Percentiles rank a stretch among this genome's conserved stretches.
Conservation (phyloP, 176 grass and related monocot species). For the Aegilops bicornis region DNA sequence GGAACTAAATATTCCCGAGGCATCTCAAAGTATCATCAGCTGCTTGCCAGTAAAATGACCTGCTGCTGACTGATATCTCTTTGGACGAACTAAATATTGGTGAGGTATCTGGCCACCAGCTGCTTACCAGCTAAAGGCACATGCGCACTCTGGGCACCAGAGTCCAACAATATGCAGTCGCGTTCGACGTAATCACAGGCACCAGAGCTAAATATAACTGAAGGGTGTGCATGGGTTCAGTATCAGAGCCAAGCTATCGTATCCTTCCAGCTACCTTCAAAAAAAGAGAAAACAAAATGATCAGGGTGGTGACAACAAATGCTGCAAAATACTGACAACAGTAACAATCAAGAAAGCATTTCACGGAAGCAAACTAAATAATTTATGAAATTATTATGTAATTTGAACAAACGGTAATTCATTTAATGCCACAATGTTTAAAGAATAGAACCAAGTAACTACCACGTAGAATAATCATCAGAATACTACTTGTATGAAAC, state of each 20-base stretch:
- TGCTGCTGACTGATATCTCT: conserved; percentile 4
- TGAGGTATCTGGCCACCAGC: neutral
- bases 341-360: conserved; percentile 4
- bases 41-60: conserved; percentile 18
- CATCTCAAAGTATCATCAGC: conserved; percentile 25
- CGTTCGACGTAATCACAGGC: conserved; percentile 18
- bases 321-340: neutral
- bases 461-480: conserved; percentile 1
- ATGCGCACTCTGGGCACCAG: neutral
- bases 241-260: conserved; percentile 28
- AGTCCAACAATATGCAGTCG: conserved; percentile 28
- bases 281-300: conserved; percentile 14
- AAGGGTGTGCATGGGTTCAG: neutral
- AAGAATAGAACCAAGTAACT: neutral
- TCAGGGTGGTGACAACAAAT: conserved; percentile 12
- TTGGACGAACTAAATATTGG: conserved; percentile 11
- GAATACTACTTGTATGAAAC: neutral
- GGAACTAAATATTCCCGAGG: conserved; percentile 10
- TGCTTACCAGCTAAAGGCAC: conserved; percentile 19
- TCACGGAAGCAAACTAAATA: neutral
- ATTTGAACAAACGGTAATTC: neutral
- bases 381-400: conserved; percentile 2
- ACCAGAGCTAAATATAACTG: conserved; percentile 16
- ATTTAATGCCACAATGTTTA: neutral
- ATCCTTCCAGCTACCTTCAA: conserved; percentile 43